Conservation (phyloP, 768 basidiomycete species). For the Leccinum olivaceopallidum region DNA sequence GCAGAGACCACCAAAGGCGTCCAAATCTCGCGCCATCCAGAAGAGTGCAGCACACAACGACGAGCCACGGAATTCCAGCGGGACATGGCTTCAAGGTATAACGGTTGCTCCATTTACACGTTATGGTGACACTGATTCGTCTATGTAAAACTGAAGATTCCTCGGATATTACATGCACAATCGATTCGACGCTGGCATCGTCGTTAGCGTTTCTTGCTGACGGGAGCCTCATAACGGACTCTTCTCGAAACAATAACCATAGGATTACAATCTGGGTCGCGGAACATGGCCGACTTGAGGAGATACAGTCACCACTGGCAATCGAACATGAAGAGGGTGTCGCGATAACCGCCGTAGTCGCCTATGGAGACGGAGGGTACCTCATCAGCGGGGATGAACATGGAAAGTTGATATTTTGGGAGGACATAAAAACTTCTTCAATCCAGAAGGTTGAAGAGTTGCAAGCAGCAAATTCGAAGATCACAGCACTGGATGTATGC, state of each 20-base stretch:
- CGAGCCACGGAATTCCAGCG: not conserved
- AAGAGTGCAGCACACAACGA: too few relatives aligned
- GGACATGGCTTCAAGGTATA: not conserved
- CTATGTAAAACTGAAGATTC: not conserved
- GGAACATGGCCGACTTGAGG: not conserved
- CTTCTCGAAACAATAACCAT: not conserved
- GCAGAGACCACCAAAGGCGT: too few relatives aligned
- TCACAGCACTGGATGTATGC: too few relatives aligned
- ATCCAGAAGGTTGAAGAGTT: too few relatives aligned
- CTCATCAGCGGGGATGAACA: not conserved
- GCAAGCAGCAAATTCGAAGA: too few relatives aligned
- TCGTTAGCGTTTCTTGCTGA: not conserved
- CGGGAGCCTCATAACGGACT: not conserved
- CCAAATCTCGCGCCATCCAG: too few relatives aligned
- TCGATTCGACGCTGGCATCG: not conserved
- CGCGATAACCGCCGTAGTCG: not conserved
- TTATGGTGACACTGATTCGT: not conserved
- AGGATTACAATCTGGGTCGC: not conserved
- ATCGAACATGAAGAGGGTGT: not conserved
- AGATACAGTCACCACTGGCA: not conserved
- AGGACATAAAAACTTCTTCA: too few relatives aligned
- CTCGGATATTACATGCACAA: not conserved
- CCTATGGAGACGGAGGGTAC: not conserved
- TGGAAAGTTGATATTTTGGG: not conserved
- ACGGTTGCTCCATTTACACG: not conserved